Evolutionary conservation across 495 filamentous ascomycete species (phyloP).

Genomic region (Hypoxylon lienhwacheense): DNA sequence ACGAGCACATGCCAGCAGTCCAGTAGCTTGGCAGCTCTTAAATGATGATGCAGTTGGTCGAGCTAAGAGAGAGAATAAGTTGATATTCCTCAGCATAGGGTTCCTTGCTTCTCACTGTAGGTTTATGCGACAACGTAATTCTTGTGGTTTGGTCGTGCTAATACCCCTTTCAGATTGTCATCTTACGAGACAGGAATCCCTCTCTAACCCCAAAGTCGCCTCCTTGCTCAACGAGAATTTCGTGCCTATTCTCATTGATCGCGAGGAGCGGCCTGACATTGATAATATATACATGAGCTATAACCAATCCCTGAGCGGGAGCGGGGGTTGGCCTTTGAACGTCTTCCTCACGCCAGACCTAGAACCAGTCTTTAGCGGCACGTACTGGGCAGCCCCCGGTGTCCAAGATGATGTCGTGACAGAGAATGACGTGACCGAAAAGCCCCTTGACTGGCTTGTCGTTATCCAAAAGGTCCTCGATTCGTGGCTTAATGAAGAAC

Average conservation of each 20-base stretch:
- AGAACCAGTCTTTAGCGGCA: constrained; percentile 93
- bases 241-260: constrained; percentile 90
- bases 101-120: constrained; percentile 94
- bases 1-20: constrained; percentile 76
- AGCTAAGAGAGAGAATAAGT: constrained; percentile 76
- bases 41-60: constrained; percentile 72
- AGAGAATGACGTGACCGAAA: constrained; percentile 29
- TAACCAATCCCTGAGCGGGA: constrained; percentile 88
- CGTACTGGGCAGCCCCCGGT: constrained; percentile 90
- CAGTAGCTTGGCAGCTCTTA: constrained; percentile 93
- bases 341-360: constrained; percentile 93
- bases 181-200: constrained; percentile 93
- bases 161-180: constrained; percentile 67
- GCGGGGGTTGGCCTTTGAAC: constrained; percentile 94
- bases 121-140: constrained; percentile 31
- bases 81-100: constrained; percentile 93
- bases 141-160: constrained; percentile 1
- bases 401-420: constrained; percentile 52
- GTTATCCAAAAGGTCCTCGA: constrained; percentile 79
- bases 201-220: constrained; percentile 80
- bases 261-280: constrained; percentile 92
- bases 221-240: constrained; percentile 82
- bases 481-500: constrained; percentile 84
- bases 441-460: constrained; percentile 53
- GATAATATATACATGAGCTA: constrained; percentile 99